Percentiles rank a stretch among this genome's conserved stretches.
Conservation (phyloP, 1,284 basidiomycete species). For the Fomitopsis betulina region DNA sequence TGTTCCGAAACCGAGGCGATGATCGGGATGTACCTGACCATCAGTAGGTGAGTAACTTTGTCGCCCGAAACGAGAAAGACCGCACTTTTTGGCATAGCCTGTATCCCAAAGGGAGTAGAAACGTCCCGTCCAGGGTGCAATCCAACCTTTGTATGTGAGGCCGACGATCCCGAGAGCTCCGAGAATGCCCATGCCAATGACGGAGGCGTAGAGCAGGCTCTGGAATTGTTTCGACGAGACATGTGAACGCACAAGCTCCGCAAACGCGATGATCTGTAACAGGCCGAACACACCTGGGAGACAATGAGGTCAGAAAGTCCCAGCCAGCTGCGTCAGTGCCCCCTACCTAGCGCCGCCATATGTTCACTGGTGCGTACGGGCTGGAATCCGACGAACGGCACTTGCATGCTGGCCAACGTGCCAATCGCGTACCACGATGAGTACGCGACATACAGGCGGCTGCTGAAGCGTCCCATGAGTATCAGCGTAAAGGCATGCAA, state of each 20-base stretch:
- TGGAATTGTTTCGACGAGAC: constrained; percentile 94
- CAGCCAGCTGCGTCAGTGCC: background rate
- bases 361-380: constrained; percentile 98
- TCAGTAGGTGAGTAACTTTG: constrained; percentile 7
- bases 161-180: constrained; percentile 69
- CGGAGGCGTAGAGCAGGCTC: constrained; percentile 66
- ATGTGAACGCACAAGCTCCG: constrained; percentile 85
- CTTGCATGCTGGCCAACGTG: constrained; percentile 97
- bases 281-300: constrained; percentile 87
- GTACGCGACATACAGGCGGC: constrained; percentile 92
- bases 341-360: constrained; percentile 90
- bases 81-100: constrained; percentile 93
- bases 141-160: constrained; percentile 92
- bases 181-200: constrained; percentile 70
- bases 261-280: constrained; percentile 94
- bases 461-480: constrained; percentile 96
- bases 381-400: constrained; percentile 99
- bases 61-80: constrained; percentile 5
- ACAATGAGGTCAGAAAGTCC: constrained; percentile 1
- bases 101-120: constrained; percentile 99
- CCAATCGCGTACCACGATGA: constrained; percentile 98
- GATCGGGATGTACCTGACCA: constrained; percentile 85
- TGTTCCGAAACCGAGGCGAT: constrained; percentile 99
- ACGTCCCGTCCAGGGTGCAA: constrained; percentile 98
- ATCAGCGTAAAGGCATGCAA: constrained; percentile 91